These are phyloP conservation scores for Suillus lakei DNA, from an alignment of 768 basidiomycete species.

Conservation along the genomic window DNA sequence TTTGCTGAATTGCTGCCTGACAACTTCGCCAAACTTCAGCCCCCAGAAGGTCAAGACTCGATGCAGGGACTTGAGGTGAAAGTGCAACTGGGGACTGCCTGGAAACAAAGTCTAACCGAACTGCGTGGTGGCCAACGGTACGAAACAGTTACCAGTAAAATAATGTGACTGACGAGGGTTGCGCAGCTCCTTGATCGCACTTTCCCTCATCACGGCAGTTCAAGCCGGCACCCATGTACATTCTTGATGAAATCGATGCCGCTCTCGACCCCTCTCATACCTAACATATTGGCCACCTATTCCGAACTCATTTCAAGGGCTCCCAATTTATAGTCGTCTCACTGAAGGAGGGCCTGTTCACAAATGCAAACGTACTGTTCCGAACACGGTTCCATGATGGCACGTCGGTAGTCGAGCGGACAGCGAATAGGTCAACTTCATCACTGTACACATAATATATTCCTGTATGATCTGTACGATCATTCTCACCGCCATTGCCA, in stretches of 20 bases:
- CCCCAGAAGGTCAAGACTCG: slow-evolving; percentile 93
- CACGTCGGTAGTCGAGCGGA: slow-evolving; percentile 87
- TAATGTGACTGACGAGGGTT: slow-evolving; percentile 9
- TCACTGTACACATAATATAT: slow-evolving; percentile 35
- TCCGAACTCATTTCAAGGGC: slow-evolving; percentile 96
- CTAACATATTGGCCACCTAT: slow-evolving; percentile 97
- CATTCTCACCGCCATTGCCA: slow-evolving; percentile 88
- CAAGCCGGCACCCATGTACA: slow-evolving; percentile 99
- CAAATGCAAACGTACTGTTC: slow-evolving; percentile 97
- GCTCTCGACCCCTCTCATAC: slow-evolving; percentile 96
- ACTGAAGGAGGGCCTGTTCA: slow-evolving; percentile 95
- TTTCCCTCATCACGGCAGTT: slow-evolving; percentile 99
- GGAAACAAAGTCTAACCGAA: slow-evolving; percentile 98
- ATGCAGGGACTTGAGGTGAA: slow-evolving; percentile 98
- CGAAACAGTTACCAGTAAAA: slow-evolving; percentile 25
- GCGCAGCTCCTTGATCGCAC: slow-evolving; percentile 89
- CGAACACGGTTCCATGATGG: slow-evolving; percentile 92
- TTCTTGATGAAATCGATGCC: slow-evolving; percentile 98
- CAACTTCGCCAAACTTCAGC: slow-evolving; percentile 93
- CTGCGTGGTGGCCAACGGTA: slow-evolving; percentile 96
- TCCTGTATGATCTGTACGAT: slow-evolving; percentile 38
- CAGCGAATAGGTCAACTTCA: slow-evolving; percentile 66
- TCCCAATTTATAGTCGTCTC: slow-evolving; percentile 98
- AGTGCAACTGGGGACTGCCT: slow-evolving; percentile 90
- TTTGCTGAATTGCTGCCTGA: slow-evolving; percentile 92